Evolutionary conservation across 2,329 filamentous ascomycete species (phyloP).

Genomic region (Penicillium fuscoglaucum): DNA sequence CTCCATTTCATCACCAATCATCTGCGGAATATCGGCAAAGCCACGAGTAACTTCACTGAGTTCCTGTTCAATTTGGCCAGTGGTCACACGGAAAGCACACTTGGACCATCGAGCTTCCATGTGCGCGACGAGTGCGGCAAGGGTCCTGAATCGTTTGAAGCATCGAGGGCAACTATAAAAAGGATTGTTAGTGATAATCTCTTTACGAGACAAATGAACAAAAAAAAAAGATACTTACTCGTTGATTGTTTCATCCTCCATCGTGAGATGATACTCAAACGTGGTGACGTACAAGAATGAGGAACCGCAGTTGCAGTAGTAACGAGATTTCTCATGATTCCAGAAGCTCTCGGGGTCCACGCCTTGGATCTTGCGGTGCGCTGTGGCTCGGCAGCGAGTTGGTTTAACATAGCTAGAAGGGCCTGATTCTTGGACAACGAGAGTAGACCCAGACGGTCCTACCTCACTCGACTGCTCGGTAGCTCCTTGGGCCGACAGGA

Average conservation of each 20-base stretch:
- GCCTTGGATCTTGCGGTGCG: slow-evolving; percentile 14
- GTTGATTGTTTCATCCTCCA: background rate
- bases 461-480: background rate
- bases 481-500: background rate
- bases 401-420: background rate
- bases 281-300: background rate
- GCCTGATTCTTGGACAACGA: background rate
- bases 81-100: slow-evolving; percentile 35
- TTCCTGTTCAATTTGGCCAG: slow-evolving; percentile 33
- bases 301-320: slow-evolving; percentile 37
- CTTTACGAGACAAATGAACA: background rate
- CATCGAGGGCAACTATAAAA: slow-evolving; percentile 41
- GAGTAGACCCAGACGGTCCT: background rate
- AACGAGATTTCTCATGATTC: slow-evolving; percentile 33
- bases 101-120: slow-evolving; percentile 39
- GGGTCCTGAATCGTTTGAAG: slow-evolving; percentile 39
- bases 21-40: slow-evolving; percentile 15
- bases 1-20: slow-evolving; percentile 6
- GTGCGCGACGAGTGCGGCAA: slow-evolving; percentile 43
- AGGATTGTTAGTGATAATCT: background rate
- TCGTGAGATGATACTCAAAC: slow-evolving; percentile 1
- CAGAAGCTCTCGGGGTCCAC: slow-evolving; percentile 22
- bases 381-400: background rate
- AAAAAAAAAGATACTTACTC: slow-evolving; percentile 14
- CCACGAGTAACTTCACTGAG: slow-evolving; percentile 43